These are phyloP conservation scores for Beauveria asiatica DNA, from an alignment of 2,329 filamentous ascomycete genomes.

Conservation along the genomic window DNA sequence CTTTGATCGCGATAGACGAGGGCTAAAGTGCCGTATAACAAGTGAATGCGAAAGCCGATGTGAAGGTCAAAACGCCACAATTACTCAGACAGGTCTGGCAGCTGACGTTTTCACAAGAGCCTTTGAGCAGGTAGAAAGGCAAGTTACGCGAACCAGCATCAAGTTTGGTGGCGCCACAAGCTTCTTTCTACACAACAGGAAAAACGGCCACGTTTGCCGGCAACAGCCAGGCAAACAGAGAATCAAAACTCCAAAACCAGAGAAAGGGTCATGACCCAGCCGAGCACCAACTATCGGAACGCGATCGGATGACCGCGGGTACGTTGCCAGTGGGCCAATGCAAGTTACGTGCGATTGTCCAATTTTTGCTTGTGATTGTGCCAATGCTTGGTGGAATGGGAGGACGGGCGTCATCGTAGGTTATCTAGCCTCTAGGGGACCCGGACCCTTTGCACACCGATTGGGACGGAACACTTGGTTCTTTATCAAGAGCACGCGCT, in stretches of 20 bases:
- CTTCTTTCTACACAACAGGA: not conserved
- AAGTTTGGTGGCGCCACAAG: slow-evolving; percentile 1
- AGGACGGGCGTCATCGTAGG: not conserved
- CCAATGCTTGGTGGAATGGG: not conserved
- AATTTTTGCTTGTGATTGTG: slow-evolving; percentile 1
- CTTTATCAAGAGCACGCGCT: not conserved
- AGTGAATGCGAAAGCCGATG: too few species aligned
- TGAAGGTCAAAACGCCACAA: not conserved
- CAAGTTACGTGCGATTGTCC: too few species aligned
- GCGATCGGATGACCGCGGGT: not conserved
- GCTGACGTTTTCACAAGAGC: too few species aligned
- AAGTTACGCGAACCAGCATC: not conserved
- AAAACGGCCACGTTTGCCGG: not conserved
- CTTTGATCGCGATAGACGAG: not conserved
- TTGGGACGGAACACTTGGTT: not conserved
- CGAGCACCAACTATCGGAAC: not conserved
- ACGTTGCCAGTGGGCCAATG: not conserved
- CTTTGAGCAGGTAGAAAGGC: not conserved
- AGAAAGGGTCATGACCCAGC: not conserved
- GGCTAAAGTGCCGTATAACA: too few species aligned
- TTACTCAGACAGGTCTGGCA: too few species aligned
- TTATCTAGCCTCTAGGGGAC: not conserved
- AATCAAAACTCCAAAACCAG: not conserved
- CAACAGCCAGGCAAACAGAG: not conserved
- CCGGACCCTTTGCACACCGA: not conserved